These are phyloP conservation scores for Pyrenopolyporus hunteri DNA, from an alignment of 495 filamentous ascomycete genomes.

Conservation along the genomic window DNA sequence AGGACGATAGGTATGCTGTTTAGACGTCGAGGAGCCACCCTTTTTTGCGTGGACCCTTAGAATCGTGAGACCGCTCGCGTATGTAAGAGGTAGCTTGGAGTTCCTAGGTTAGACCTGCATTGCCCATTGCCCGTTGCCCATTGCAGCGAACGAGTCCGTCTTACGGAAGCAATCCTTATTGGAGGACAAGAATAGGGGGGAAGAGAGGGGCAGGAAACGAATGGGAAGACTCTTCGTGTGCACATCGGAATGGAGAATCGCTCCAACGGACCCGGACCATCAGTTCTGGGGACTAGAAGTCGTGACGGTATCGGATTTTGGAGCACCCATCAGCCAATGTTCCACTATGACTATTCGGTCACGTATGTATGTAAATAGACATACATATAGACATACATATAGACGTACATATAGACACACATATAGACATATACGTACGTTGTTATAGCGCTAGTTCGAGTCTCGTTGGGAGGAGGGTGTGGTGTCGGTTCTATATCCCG, in stretches of 20 bases:
- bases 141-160: not conserved
- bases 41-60: slow-evolving; percentile 12
- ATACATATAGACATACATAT: no score
- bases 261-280: no score
- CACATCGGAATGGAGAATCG: not conserved
- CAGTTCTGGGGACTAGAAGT: no score
- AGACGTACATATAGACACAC: no score
- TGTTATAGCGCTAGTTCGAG: slow-evolving; percentile 8
- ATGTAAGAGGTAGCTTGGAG: no score
- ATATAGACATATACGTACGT: slow-evolving; percentile 1
- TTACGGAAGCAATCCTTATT: not conserved
- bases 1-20: slow-evolving; percentile 9
- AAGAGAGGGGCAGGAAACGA: not conserved
- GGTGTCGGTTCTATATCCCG: slow-evolving; percentile 29
- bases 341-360: slow-evolving; percentile 6
- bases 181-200: not conserved
- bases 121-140: no score
- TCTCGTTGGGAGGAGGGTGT: slow-evolving; percentile 7
- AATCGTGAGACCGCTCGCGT: slow-evolving; percentile 5
- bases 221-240: slow-evolving; percentile 1
- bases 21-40: not conserved
- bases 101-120: no score
- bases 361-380: no score
- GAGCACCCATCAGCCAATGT: slow-evolving; percentile 26
- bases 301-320: slow-evolving; percentile 13